Base-by-base conservation (phyloP, 225 moss, liverwort and hornwort genomes). In the Neckera pumila region DNA sequence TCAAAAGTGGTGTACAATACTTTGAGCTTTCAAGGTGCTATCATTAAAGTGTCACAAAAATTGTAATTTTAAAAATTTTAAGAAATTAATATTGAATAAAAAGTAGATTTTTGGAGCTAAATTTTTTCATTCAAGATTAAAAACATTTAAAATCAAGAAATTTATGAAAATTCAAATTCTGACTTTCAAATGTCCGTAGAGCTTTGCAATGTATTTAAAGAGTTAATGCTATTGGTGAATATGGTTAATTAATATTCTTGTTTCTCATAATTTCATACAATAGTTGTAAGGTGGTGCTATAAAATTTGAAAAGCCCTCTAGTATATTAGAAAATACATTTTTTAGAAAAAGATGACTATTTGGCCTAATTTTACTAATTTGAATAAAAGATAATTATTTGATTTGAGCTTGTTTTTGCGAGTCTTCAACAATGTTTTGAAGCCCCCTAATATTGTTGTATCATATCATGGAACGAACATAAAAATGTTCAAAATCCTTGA, bases 241-340 rank as follows among this genome's bases (percentile, higher is more conserved):
- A 66, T 20, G 6, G 0, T 21, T 67, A n/a, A n/a, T n/a, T 21
- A n/a, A 12, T 36, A 36, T 19, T 66, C 11, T 36, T 66, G 0
- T 36, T 66, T 20, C 34, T 11, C 2, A 36, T 66, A 66, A 20
- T 20, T 0, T 20, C 20, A 66, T 36, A 36, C 6, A 20, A 11
- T 2, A 36, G 0, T 1, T 36, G 0, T 36, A 20, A 0, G 4
- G 11, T 66, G n/a, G 31, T 67, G 7, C 11, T n/a, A 21, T n/a
- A 12, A n/a, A 67, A 7, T 2, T 67, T 67, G 12, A 67, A 7
- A 67, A 67, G n/a, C 21, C 21, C 0, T 2, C 12, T 12, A n/a
- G 3, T n/a, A 21, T 67, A 1, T 67, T n/a, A 21, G 21, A 67
- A 67, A 67, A n/a, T 67, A 21, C 4, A 1, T 21, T n/a, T 67